phyloP scores from a whole-genome alignment of 371 early-diverging fungal species.

The Haplosporangium sp. region DNA sequence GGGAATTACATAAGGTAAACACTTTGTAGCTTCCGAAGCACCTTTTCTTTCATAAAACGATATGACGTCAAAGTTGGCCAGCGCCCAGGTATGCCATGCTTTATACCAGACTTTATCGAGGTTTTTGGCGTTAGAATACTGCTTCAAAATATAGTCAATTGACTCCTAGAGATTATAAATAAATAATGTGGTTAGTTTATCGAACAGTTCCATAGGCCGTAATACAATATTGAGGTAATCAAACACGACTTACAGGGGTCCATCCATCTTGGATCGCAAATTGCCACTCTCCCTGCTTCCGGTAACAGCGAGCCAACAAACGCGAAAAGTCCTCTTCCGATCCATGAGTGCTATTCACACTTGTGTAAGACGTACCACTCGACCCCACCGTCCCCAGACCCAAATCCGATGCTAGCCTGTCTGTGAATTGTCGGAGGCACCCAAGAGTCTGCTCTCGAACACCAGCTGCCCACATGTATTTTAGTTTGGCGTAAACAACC shows the following conservation, averaged over 20 bases:
- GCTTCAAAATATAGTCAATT: constrained; percentile 83
- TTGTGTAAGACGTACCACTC: constrained; percentile 27
- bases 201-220: not conserved
- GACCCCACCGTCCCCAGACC: constrained; percentile 41
- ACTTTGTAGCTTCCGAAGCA: constrained; percentile 18
- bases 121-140: constrained; percentile 88
- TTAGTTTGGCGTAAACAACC: constrained; percentile 93
- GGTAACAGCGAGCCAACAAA: constrained; percentile 91
- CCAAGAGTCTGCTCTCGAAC: constrained; percentile 65
- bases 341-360: constrained; percentile 29
- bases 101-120: constrained; percentile 97
- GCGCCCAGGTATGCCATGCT: constrained; percentile 98
- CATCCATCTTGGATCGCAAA: constrained; percentile 82
- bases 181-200: not conserved
- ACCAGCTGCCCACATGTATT: constrained; percentile 93
- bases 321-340: constrained; percentile 60
- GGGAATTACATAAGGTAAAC: constrained; percentile 56
- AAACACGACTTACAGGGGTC: constrained; percentile 60
- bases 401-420: constrained; percentile 67
- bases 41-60: constrained; percentile 70
- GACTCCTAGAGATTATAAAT: constrained; percentile 58
- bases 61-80: constrained; percentile 94
- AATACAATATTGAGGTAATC: not conserved
- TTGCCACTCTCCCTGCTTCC: constrained; percentile 96
- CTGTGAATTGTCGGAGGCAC: constrained; percentile 71